phyloP scores from a whole-genome alignment of 768 basidiomycete genomes.

The Scleroderma citrinum region DNA sequence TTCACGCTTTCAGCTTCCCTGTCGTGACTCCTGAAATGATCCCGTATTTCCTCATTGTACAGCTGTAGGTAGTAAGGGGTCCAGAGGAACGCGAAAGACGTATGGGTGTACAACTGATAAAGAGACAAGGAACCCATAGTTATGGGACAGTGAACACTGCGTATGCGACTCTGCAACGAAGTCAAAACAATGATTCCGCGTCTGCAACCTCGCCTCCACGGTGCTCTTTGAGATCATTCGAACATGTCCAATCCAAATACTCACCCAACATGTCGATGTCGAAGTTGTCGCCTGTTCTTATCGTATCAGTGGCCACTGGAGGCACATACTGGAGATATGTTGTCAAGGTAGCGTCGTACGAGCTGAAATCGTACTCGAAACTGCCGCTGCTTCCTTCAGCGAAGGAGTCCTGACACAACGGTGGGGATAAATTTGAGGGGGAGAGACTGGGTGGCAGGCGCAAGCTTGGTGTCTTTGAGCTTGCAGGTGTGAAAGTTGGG shows the following conservation, averaged over 20 bases:
- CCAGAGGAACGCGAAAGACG: not conserved
- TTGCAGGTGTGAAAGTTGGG: not conserved
- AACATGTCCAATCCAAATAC: not conserved
- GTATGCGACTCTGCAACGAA: too few species aligned
- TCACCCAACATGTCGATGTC: not conserved
- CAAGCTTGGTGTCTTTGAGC: not conserved
- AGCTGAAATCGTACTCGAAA: not conserved
- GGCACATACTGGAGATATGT: not conserved
- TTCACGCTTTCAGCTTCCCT: too few species aligned
- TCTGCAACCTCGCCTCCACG: not conserved
- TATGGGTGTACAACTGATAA: not conserved
- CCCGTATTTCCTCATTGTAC: not conserved
- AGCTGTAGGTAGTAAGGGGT: not conserved
- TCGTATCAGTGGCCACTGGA: not conserved
- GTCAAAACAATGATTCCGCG: not conserved
- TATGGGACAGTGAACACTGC: not conserved
- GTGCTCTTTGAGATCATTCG: not conserved
- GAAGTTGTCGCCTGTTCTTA: not conserved
- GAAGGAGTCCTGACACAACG: not conserved
- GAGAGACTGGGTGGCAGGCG: not conserved
- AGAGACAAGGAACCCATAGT: not conserved
- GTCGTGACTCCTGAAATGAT: not conserved
- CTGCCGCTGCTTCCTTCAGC: not conserved
- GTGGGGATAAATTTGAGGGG: not conserved
- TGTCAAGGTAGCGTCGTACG: not conserved